Percentiles rank a stretch among this genome's conserved stretches.
phyloP scores from a whole-genome alignment of 306 rosid species.

The Quercus gilva region DNA sequence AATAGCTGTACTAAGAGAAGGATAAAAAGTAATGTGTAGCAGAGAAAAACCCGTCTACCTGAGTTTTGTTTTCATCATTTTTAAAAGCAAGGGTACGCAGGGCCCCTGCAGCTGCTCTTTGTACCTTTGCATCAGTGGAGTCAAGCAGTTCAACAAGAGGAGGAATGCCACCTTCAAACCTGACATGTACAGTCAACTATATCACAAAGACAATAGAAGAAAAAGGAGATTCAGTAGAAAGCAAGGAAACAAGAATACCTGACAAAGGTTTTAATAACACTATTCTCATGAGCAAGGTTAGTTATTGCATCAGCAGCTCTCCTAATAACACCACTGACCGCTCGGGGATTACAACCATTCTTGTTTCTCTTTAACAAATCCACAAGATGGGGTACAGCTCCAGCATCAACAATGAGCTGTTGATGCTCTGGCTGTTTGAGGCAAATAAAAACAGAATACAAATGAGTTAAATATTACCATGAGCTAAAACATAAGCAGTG shows the following conservation, averaged over 20 bases:
- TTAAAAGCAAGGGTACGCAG: conserved; percentile 60
- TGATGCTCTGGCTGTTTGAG: conserved; percentile 56
- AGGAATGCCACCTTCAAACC: conserved; percentile 72
- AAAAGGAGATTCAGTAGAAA: background rate
- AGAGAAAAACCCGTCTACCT: conserved; percentile 35
- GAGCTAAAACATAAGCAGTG: background rate
- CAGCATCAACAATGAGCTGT: conserved; percentile 53
- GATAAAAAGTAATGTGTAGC: background rate
- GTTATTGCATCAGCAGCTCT: conserved; percentile 61
- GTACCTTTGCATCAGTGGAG: conserved; percentile 49
- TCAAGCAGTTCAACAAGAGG: conserved; percentile 69
- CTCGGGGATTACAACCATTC: conserved; percentile 10
- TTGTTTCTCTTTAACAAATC: conserved; percentile 42
- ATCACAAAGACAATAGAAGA: background rate
- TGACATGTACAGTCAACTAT: conserved; percentile 16
- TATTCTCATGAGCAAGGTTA: conserved; percentile 60
- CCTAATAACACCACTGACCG: conserved; percentile 40
- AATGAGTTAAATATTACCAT: background rate
- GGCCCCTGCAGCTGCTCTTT: conserved; percentile 66
- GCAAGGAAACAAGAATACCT: conserved; percentile 35
- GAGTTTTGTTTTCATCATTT: conserved; percentile 56
- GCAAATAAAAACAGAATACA: conserved; percentile 10
- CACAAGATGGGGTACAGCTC: conserved; percentile 55
- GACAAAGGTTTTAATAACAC: conserved; percentile 43
- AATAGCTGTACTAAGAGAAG: conserved; percentile 5